Evolutionary conservation across 139 green algal genomes (phyloP).

Genomic region (Astrephomene gubernaculifera): DNA sequence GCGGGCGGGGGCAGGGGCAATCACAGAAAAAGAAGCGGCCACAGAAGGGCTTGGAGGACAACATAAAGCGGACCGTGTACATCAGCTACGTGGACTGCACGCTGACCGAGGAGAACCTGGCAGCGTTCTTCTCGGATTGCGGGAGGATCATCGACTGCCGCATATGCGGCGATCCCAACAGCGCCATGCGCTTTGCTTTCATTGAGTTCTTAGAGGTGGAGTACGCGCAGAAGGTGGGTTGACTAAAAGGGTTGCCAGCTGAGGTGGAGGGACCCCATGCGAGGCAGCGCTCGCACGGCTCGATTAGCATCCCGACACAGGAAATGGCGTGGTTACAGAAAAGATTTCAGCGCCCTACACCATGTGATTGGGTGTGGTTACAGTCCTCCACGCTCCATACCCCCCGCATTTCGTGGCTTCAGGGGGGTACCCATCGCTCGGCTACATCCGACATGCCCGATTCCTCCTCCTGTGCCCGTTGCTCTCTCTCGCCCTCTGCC

Average conservation of each 20-base stretch:
- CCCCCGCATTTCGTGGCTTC: too few relatives aligned
- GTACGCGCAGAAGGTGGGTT: slow-evolving; percentile 64
- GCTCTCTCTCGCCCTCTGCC: not conserved
- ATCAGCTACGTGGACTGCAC: slow-evolving; percentile 29
- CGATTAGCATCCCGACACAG: too few relatives aligned
- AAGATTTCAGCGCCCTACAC: too few relatives aligned
- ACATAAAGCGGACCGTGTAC: slow-evolving; percentile 76
- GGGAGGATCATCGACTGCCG: slow-evolving; percentile 91
- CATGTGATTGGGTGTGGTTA: too few relatives aligned
- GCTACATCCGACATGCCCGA: too few relatives aligned
- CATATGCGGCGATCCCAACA: slow-evolving; percentile 95
- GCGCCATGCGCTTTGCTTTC: slow-evolving; percentile 94
- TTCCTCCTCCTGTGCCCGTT: too few relatives aligned
- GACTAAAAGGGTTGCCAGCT: too few relatives aligned
- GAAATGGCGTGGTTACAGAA: too few relatives aligned
- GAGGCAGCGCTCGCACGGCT: too few relatives aligned
- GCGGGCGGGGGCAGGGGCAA: slow-evolving; percentile 2
- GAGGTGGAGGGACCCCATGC: too few relatives aligned
- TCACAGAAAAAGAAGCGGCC: slow-evolving; percentile 52
- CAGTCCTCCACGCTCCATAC: too few relatives aligned
- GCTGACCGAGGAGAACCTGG: slow-evolving; percentile 83
- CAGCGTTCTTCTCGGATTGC: slow-evolving; percentile 77
- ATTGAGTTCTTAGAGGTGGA: slow-evolving; percentile 90
- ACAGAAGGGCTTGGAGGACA: slow-evolving; percentile 76
- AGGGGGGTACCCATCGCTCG: too few relatives aligned